Evolutionary conservation across 345 rosid species (phyloP).

Genomic region (Lepidium africanum): DNA sequence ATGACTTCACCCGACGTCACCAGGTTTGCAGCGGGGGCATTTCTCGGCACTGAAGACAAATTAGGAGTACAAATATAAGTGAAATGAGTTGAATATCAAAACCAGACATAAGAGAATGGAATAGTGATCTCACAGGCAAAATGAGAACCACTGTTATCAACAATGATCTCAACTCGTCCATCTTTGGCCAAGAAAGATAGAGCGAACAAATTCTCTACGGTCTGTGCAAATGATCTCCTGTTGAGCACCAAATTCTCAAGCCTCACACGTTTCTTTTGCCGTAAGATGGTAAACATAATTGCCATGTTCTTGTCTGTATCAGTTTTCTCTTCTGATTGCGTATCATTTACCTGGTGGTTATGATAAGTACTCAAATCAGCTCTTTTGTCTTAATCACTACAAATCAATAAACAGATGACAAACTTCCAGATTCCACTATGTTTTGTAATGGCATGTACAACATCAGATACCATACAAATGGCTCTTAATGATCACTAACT

Average conservation of each 20-base stretch:
- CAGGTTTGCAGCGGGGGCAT: constrained; percentile 59
- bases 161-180: constrained; percentile 60
- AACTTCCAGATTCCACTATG: background rate
- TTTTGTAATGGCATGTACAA: background rate
- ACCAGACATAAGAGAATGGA: background rate
- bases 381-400: background rate
- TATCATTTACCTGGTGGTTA: constrained; percentile 45
- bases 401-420: background rate
- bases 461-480: background rate
- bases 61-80: background rate
- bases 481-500: background rate
- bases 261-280: constrained; percentile 43
- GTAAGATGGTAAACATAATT: constrained; percentile 61
- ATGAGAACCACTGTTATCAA: constrained; percentile 60
- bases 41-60: constrained; percentile 55
- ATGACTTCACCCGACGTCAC: constrained; percentile 53
- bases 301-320: constrained; percentile 84
- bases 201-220: constrained; percentile 84
- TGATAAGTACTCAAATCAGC: background rate
- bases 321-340: constrained; percentile 53
- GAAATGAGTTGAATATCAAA: background rate
- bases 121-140: constrained; percentile 49
- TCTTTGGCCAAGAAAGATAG: constrained; percentile 86
- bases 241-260: constrained; percentile 73
- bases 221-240: constrained; percentile 78